Percentiles rank a stretch among this genome's conserved stretches.
Conservation (phyloP, 331 rosid species). For the Cucumis variabilis region DNA sequence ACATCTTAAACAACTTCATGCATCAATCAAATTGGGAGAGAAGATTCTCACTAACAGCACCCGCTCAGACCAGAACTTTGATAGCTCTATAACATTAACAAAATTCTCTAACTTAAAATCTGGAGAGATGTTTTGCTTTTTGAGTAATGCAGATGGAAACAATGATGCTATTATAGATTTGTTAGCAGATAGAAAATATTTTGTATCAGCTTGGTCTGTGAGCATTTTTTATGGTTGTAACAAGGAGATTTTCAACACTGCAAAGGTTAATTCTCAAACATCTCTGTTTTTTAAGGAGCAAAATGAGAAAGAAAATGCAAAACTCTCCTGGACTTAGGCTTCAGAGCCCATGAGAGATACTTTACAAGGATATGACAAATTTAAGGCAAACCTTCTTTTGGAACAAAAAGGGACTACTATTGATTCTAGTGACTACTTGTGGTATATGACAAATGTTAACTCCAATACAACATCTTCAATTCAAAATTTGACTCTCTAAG, state of each 20-base stretch:
- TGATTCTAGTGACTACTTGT: too few species aligned
- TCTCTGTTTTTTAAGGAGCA: constrained; percentile 30
- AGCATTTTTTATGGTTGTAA: constrained; percentile 55
- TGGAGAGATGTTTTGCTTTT: constrained; percentile 9
- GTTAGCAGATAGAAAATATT: background rate
- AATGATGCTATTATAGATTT: background rate
- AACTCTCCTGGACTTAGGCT: too few species aligned
- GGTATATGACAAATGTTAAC: too few species aligned
- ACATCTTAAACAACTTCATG: constrained; percentile 58
- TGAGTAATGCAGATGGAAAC: constrained; percentile 3
- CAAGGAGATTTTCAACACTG: constrained; percentile 48
- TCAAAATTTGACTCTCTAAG: too few species aligned
- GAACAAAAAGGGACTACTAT: too few species aligned
- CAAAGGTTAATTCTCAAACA: constrained; percentile 67
- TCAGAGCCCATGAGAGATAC: too few species aligned
- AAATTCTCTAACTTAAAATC: background rate
- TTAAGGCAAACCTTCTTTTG: too few species aligned
- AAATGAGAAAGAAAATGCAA: too few species aligned
- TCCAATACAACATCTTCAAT: too few species aligned
- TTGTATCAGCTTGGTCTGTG: constrained; percentile 59
- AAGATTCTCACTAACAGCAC: constrained; percentile 37
- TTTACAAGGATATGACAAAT: too few species aligned
- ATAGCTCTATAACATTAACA: constrained; percentile 40
- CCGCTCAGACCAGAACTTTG: constrained; percentile 33
- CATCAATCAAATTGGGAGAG: constrained; percentile 47